A percentile compares a stretch with the other conserved stretches of the same genome.
Evolutionary conservation across 2,329 filamentous ascomycete species (phyloP).

Genomic region (Aureobasidium sp.): DNA sequence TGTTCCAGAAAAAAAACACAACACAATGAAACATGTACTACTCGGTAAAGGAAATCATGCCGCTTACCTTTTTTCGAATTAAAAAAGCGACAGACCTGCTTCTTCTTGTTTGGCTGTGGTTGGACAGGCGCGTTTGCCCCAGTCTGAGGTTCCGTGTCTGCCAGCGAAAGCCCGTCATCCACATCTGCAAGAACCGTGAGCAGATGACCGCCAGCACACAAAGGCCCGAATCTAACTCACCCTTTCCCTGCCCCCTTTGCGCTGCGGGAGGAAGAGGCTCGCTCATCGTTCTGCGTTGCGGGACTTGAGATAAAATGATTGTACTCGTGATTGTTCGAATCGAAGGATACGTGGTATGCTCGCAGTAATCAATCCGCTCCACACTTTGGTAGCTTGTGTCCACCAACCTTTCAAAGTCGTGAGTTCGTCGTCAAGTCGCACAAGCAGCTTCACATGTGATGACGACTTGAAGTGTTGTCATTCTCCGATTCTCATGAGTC

Average conservation of each 20-base stretch:
- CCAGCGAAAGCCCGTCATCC: slow-evolving; percentile 22
- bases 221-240: slow-evolving; percentile 9
- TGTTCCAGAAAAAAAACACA: too few species aligned
- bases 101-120: slow-evolving; percentile 14
- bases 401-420: too few species aligned
- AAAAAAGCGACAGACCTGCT: slow-evolving; percentile 34
- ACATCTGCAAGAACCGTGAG: slow-evolving; percentile 2
- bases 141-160: slow-evolving; percentile 28
- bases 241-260: slow-evolving; percentile 2
- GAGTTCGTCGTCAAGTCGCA: too few species aligned
- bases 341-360: too few species aligned
- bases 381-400: too few species aligned
- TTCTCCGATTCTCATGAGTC: slow-evolving; percentile 1
- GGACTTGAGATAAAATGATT: not conserved
- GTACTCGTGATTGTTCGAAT: not conserved
- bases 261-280: slow-evolving; percentile 6
- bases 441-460: not conserved
- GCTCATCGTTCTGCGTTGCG: not conserved
- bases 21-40: too few species aligned
- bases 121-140: slow-evolving; percentile 22
- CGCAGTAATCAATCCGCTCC: too few species aligned
- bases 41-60: slow-evolving; percentile 15
- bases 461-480: slow-evolving; percentile 3
- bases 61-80: slow-evolving; percentile 34
- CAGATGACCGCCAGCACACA: slow-evolving; percentile 16